Evolutionary conservation across 2,329 filamentous ascomycete species (phyloP).

Genomic region (Rutstroemia sp.): DNA sequence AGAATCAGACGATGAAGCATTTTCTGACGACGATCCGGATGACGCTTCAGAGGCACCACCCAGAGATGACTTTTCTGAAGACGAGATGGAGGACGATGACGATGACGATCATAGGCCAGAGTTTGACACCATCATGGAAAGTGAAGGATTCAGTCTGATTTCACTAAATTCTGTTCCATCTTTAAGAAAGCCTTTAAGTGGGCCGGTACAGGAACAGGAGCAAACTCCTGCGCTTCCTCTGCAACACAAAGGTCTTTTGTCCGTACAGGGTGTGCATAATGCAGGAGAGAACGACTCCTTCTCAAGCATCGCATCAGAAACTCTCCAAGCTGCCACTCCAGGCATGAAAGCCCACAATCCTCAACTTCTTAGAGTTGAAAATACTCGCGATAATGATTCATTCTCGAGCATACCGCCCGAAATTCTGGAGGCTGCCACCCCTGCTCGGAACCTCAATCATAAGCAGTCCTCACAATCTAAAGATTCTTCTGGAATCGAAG

Average conservation of each 20-base stretch:
- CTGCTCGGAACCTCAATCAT: background rate
- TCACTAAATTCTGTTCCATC: constrained; percentile 46
- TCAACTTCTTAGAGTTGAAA: constrained; percentile 15
- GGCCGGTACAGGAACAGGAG: constrained; percentile 23
- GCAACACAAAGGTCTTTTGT: constrained; percentile 13
- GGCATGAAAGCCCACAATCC: constrained; percentile 10
- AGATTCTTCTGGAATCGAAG: background rate
- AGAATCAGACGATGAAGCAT: background rate
- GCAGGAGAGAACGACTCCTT: constrained; percentile 19
- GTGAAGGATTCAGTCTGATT: constrained; percentile 51
- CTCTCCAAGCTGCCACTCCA: constrained; percentile 20
- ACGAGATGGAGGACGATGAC: constrained; percentile 31
- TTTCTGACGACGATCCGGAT: background rate
- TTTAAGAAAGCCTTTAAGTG: constrained; percentile 35
- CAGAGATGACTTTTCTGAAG: background rate
- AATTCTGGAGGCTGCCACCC: constrained; percentile 21
- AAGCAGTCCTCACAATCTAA: background rate
- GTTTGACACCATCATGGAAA: constrained; percentile 48
- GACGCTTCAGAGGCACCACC: constrained; percentile 7
- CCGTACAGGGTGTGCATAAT: constrained; percentile 8
- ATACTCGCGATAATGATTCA: constrained; percentile 15
- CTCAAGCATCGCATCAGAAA: constrained; percentile 19
- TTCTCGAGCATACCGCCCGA: constrained; percentile 24
- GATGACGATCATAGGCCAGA: constrained; percentile 34
- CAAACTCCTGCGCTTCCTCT: constrained; percentile 5